Evolutionary conservation across 2,329 filamentous ascomycete genomes (phyloP), one percentile per base, ranked within the genome.

Genomic region (Seiridium unicorne): DNA sequence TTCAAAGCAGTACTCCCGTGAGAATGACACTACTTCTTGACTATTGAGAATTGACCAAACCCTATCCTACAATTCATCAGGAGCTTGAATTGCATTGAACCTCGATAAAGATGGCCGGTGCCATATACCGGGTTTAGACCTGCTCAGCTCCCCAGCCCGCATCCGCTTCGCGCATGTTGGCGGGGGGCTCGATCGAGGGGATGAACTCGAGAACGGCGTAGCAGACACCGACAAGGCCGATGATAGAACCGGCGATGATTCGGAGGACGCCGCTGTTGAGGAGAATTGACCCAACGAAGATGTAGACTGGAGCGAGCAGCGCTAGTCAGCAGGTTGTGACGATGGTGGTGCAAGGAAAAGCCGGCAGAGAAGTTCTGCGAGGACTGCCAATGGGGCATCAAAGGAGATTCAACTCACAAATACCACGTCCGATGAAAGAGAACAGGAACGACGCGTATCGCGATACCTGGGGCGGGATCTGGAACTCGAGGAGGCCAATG

Each of bases 371-470:
- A 18, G 13, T 40, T 8, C 11, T 5, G 13, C 31, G 31, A 5
- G 35, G 44, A 34, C 11, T 18, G n/a, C 3, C n/a, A 11, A 13
- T 4, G 4, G 36, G n/a, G 38, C 3, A 11, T 31, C 31, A 31
- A 40, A 0, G n/a, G n/a, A 3, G 38, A 44, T 10, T 11, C 9
- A 9, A 88, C 92, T 79, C 87, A 97, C 93, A 98, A 74, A 92
- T 83, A 77, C 95, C 95, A 73, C 95, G 93, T 63, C 95, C 95
- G 68, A 98, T 80, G 84, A 99, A 98, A 60, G 92, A 96, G 83
- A 98, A 98, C 77, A 98, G 89, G 83, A 99, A 99, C 9, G 92
- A 96, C 58, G 93, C 94, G 81, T 98, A 97, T 79, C 92, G 89
- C 61, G 93, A 90, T 58, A 97, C 84, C 75, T 97, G 93, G 61